phyloP scores from a whole-genome alignment of 1,284 basidiomycete species.

The Apiotrichum laibachii region DNA sequence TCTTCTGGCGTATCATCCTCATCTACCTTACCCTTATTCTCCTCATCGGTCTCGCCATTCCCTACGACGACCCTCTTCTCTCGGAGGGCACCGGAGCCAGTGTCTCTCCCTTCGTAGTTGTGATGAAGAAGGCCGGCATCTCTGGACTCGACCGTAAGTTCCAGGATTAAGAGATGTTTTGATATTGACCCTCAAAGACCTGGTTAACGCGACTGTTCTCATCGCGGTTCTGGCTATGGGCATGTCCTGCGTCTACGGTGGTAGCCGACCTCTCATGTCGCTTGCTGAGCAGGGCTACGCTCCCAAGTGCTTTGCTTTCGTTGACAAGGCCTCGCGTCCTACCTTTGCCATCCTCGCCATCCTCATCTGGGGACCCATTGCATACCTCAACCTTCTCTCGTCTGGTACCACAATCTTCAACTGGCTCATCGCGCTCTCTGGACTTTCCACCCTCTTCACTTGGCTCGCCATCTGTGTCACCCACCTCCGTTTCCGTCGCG shows the following conservation, averaged over 20 bases:
- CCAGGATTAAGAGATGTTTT: too few relatives aligned
- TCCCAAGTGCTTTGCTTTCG: conserved; percentile 52
- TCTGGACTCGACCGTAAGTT: conserved; percentile 45
- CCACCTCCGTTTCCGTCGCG: conserved; percentile 52
- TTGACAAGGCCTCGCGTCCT: conserved; percentile 57
- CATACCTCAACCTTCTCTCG: conserved; percentile 50
- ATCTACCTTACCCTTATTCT: conserved; percentile 57
- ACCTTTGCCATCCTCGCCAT: conserved; percentile 51
- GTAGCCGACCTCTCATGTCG: conserved; percentile 47
- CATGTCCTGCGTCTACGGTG: conserved; percentile 49
- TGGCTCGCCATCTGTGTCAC: conserved; percentile 43
- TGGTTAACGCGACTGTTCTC: conserved; percentile 19
- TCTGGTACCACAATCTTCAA: conserved; percentile 39
- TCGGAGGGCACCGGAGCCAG: conserved; percentile 49
- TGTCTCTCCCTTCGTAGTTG: conserved; percentile 57
- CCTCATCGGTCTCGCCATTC: conserved; percentile 55
- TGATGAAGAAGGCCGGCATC: conserved; percentile 52
- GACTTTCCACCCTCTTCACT: conserved; percentile 57
- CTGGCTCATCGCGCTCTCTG: conserved; percentile 56
- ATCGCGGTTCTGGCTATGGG: conserved; percentile 49
- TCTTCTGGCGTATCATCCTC: conserved; percentile 60
- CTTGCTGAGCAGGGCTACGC: conserved; percentile 53
- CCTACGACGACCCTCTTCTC: conserved; percentile 46
- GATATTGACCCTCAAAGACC: conserved; percentile 20
- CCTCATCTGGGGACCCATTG: conserved; percentile 48